Base-by-base conservation (phyloP, 441 rosid species). In the Lepidium campestre region DNA sequence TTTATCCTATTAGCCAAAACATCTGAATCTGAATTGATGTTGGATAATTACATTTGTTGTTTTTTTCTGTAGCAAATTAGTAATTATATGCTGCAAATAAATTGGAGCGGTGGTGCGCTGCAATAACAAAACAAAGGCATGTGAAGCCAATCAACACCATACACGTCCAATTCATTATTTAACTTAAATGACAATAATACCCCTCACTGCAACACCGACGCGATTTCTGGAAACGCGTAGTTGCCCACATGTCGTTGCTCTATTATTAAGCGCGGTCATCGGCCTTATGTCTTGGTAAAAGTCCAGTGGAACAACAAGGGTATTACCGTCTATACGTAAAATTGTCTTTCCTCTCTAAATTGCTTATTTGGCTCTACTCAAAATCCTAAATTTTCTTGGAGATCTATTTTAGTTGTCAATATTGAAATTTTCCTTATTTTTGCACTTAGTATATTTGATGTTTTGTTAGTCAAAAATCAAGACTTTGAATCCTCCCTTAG, bases 141-240 rank as follows among this genome's bases (percentile, higher is more conserved):
- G 78, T 74, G 78, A 74, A 15, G 14, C 74, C 70, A 74, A 68
- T 68, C 70, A 65, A 22, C 34, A 72, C 49, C 62, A 57, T 44
- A 72, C 72, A 67, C 36, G 42, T 57, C 49, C 20, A 32, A 47
- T 34, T 47, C 49, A 62, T 14, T 47, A 10, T 5, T 1, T 22
- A 36, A 4, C 0, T 0, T 9, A 40, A 57, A 25, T 46, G 57
- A 49, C 74, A 14, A 48, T n/a, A 63, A 7, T 47, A 68, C 18
- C 78, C 71, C 27, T 27, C 32, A 17, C 15, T 29, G 23, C 25
- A 48, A 55, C 70, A 68, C 77, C 78, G 70, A 74, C 74, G 66
- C 70, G 69, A 62, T 52, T 54, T 41, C 18, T 57, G 46, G 13
- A 29, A 57, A 48, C 62, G 47, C 62, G 18, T 60, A 36, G 66